Conservation (phyloP, 2,329 filamentous ascomycete species). For the Malbranchea cinnamomea region DNA sequence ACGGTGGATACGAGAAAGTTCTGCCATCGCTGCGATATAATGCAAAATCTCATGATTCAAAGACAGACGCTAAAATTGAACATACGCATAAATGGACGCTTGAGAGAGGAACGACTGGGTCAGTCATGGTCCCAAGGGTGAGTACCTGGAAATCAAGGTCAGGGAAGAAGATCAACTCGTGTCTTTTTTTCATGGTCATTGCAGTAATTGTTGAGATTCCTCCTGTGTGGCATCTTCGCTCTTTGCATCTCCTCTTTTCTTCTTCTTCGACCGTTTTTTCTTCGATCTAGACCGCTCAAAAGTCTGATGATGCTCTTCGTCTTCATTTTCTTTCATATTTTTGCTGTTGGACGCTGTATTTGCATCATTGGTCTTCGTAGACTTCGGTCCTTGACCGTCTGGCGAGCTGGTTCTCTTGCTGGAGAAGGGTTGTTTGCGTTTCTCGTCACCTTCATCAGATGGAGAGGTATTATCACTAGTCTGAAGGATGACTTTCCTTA, state of each 20-base stretch:
- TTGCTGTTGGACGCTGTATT: background rate
- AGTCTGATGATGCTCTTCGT: background rate
- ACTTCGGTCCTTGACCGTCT: too few relatives aligned
- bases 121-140: too few relatives aligned
- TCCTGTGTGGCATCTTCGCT: background rate
- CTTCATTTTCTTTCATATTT: constrained; percentile 1
- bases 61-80: too few relatives aligned
- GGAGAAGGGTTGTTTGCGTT: background rate
- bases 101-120: too few relatives aligned
- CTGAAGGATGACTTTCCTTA: constrained; percentile 62
- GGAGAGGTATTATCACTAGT: constrained; percentile 25
- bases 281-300: constrained; percentile 2
- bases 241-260: constrained; percentile 6
- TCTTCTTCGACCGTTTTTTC: constrained; percentile 9
- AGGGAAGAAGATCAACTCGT: too few relatives aligned
- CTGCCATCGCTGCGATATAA: too few relatives aligned
- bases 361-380: background rate
- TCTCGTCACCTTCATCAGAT: constrained; percentile 4
- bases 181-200: too few relatives aligned
- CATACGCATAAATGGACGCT: too few relatives aligned
- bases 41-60: too few relatives aligned
- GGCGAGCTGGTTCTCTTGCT: too few relatives aligned
- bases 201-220: constrained; percentile 2
- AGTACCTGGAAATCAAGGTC: too few relatives aligned
- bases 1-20: too few relatives aligned